A percentile compares a stretch with the other conserved stretches of the same genome.
These are phyloP conservation scores for Tirmania nivea DNA, from an alignment of 495 filamentous ascomycete genomes.

Conservation along the genomic window DNA sequence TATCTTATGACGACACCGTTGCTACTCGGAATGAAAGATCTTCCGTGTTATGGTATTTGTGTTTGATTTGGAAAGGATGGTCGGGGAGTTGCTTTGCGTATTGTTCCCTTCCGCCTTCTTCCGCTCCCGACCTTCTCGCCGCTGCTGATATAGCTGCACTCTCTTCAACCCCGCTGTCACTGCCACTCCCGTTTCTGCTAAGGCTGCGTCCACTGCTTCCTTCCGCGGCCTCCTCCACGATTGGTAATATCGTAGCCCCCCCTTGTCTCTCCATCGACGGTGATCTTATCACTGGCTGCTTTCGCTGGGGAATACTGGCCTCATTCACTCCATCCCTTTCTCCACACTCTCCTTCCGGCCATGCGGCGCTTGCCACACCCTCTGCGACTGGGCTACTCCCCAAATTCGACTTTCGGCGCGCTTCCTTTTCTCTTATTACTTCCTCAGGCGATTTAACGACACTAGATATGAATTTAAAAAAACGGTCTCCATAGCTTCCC, in stretches of 20 bases:
- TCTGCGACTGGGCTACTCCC: constrained; percentile 17
- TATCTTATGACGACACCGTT: neutral
- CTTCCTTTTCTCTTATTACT: constrained; percentile 40
- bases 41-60: neutral
- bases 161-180: neutral
- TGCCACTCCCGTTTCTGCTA: neutral
- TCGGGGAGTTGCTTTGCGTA: neutral
- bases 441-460: constrained; percentile 79
- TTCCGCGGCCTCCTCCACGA: constrained; percentile 81
- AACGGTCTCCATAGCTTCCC: constrained; percentile 77
- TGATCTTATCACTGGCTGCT: constrained; percentile 30
- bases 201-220: constrained; percentile 39
- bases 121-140: neutral
- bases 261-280: constrained; percentile 32
- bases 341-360: constrained; percentile 21
- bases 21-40: neutral
- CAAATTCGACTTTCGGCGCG: constrained; percentile 23
- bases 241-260: constrained; percentile 52
- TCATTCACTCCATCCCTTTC: constrained; percentile 31
- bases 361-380: constrained; percentile 1
- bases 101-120: neutral
- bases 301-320: constrained; percentile 29
- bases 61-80: neutral
- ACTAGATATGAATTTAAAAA: constrained; percentile 74
- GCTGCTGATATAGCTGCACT: neutral